Conservation (phyloP, 495 filamentous ascomycete species). For the Letharia lupina region DNA sequence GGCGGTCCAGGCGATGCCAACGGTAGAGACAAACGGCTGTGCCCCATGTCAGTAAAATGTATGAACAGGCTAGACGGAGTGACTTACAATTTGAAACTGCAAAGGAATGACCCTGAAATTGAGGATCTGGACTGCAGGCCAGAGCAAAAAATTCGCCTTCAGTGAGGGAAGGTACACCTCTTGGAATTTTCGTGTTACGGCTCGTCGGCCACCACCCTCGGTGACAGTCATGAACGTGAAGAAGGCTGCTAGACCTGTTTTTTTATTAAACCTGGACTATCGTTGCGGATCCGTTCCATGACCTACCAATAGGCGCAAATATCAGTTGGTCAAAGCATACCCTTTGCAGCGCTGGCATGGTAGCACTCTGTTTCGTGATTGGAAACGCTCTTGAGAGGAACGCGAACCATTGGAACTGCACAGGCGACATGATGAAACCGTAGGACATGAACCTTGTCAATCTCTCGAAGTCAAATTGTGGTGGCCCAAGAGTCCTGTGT, state of each 20-base stretch:
- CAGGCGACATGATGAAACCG: constrained; percentile 87
- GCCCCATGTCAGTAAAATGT: not conserved
- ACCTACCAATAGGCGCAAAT: constrained; percentile 77
- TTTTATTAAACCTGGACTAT: constrained; percentile 6
- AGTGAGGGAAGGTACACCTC: constrained; percentile 90
- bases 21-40: constrained; percentile 90
- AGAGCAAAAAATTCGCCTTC: constrained; percentile 93
- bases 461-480: constrained; percentile 92
- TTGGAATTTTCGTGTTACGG: constrained; percentile 73
- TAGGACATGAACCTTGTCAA: constrained; percentile 92
- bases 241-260: constrained; percentile 70
- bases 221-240: constrained; percentile 96
- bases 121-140: constrained; percentile 92
- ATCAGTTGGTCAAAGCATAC: constrained; percentile 92
- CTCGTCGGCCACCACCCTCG: constrained; percentile 81
- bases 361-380: constrained; percentile 65
- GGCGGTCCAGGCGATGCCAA: constrained; percentile 99
- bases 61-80: not conserved
- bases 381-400: constrained; percentile 81
- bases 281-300: constrained; percentile 4
- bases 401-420: constrained; percentile 96
- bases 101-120: constrained; percentile 95
- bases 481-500: constrained; percentile 51
- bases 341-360: constrained; percentile 73
- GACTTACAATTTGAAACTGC: constrained; percentile 90